A percentile compares a stretch with the other conserved stretches of the same genome.
Conservation (phyloP, 2,329 filamentous ascomycete species). For the Coniella vitis region DNA sequence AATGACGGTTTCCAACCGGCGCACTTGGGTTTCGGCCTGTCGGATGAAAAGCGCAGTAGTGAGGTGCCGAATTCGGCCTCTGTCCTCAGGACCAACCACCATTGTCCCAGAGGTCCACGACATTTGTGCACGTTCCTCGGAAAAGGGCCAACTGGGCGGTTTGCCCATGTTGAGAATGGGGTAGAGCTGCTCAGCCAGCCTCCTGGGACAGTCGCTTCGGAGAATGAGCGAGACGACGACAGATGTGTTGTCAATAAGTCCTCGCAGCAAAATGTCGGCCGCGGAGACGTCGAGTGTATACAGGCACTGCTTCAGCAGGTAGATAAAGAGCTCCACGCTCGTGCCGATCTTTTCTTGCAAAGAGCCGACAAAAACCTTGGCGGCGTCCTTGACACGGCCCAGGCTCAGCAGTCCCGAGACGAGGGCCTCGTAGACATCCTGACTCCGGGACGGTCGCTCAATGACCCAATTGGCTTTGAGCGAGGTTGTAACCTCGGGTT, state of each 20-base stretch:
- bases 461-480: constrained; percentile 30
- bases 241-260: constrained; percentile 22
- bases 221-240: constrained; percentile 17
- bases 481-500: constrained; percentile 18
- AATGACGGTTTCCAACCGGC: not conserved
- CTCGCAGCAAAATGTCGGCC: constrained; percentile 29
- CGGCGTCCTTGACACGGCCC: constrained; percentile 37
- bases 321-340: constrained; percentile 26
- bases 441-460: constrained; percentile 32
- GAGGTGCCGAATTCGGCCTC: constrained; percentile 2
- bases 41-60: constrained; percentile 14
- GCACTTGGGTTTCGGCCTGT: constrained; percentile 9
- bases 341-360: constrained; percentile 30
- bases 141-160: constrained; percentile 12
- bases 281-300: constrained; percentile 29
- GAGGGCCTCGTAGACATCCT: constrained; percentile 36
- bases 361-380: constrained; percentile 33
- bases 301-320: constrained; percentile 36
- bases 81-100: not conserved
- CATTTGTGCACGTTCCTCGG: constrained; percentile 7
- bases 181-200: constrained; percentile 13
- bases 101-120: constrained; percentile 5
- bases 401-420: constrained; percentile 43
- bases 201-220: constrained; percentile 12
- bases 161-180: constrained; percentile 14